Conservation (phyloP, 495 filamentous ascomycete genomes). For the Bathelium albidoporum region DNA sequence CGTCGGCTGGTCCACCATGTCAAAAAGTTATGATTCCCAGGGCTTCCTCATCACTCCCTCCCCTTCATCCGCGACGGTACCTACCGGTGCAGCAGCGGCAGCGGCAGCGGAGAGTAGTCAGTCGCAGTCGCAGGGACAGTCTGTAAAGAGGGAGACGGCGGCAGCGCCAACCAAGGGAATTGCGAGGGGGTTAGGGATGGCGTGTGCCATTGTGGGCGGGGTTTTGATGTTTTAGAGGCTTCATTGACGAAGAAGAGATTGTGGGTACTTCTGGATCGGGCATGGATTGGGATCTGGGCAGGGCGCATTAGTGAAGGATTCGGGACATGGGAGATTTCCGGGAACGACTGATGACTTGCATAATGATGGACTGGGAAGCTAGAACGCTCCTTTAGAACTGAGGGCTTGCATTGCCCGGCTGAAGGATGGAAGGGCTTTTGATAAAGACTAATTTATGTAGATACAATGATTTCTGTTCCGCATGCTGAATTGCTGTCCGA, state of each 20-base stretch:
- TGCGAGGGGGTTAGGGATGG: background rate
- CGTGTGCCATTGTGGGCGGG: background rate
- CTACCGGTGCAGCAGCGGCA: background rate
- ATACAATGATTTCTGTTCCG: background rate
- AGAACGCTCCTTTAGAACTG: background rate
- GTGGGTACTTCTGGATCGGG: background rate
- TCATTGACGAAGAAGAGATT: too few relatives aligned
- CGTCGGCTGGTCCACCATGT: constrained; percentile 21
- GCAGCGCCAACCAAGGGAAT: background rate
- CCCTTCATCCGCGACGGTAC: background rate
- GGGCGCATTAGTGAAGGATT: background rate
- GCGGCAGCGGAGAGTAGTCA: background rate
- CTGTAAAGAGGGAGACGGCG: background rate
- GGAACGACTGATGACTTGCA: background rate
- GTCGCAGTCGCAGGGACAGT: background rate
- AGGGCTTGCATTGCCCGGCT: background rate
- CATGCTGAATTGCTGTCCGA: background rate
- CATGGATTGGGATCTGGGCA: background rate
- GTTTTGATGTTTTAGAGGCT: background rate
- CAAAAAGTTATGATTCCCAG: constrained; percentile 32
- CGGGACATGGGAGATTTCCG: background rate
- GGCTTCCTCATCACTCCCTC: constrained; percentile 27
- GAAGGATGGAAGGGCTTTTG: background rate
- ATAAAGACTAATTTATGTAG: background rate
- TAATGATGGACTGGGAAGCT: background rate